A percentile compares a stretch with the other conserved stretches of the same genome.
These are phyloP conservation scores for Acanthamoeba sp. DNA, from an alignment of 208 protist genomes.

Conservation along the genomic window DNA sequence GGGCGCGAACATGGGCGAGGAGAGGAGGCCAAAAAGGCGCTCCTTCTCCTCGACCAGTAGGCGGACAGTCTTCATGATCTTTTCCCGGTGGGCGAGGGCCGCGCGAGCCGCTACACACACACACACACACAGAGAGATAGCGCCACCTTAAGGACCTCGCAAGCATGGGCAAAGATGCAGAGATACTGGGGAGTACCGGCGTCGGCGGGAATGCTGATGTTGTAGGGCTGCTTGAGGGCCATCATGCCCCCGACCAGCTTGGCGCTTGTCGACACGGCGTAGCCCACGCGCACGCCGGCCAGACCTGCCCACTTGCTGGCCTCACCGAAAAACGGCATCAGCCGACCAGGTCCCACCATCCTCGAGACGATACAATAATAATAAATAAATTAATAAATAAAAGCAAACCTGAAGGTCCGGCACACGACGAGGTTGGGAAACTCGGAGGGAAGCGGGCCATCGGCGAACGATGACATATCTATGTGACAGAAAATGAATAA, in stretches of 20 bases:
- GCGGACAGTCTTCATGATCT: constrained; percentile 51
- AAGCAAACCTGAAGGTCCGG: constrained; percentile 66
- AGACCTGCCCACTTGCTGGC: constrained; percentile 80
- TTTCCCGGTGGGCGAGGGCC: constrained; percentile 3
- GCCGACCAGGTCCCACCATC: too few relatives aligned
- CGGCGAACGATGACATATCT: constrained; percentile 3
- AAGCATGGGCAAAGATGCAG: not conserved
- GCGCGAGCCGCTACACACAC: not conserved
- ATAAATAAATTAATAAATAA: too few relatives aligned
- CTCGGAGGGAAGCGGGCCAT: not conserved
- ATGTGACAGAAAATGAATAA: too few relatives aligned
- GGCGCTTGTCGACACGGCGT: not conserved
- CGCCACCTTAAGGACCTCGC: too few relatives aligned
- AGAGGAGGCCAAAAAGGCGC: not conserved
- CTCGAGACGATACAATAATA: too few relatives aligned
- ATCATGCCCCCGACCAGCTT: constrained; percentile 60
- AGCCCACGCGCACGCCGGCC: constrained; percentile 73
- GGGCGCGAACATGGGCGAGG: constrained; percentile 8
- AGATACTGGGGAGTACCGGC: constrained; percentile 63
- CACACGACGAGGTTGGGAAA: constrained; percentile 70
- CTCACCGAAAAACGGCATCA: too few relatives aligned
- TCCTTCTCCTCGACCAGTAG: constrained; percentile 28
- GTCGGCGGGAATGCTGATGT: constrained; percentile 79
- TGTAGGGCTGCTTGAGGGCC: constrained; percentile 81
- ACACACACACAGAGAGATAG: not conserved